Percentiles rank a stretch among this genome's conserved stretches.
phyloP scores from a whole-genome alignment of 2,329 filamentous ascomycete genomes.

The Colletotrichum chrysophilum region DNA sequence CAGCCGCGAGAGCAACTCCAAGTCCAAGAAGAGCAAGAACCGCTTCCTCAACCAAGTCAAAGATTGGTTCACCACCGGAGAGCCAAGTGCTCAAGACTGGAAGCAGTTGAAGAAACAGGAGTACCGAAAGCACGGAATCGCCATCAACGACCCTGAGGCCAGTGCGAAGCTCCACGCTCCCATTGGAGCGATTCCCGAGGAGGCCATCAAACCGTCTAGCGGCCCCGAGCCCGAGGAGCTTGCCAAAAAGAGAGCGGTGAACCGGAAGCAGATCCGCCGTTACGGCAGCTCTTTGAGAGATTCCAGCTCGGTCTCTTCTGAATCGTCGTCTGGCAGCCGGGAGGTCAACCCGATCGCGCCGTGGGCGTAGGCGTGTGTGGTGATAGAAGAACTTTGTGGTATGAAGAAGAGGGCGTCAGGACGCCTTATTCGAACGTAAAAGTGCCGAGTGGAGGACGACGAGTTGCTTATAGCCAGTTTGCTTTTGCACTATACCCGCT shows the following conservation, averaged over 20 bases:
- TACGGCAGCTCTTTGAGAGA: constrained; percentile 27
- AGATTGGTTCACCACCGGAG: constrained; percentile 52
- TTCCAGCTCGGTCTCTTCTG: constrained; percentile 39
- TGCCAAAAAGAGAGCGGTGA: constrained; percentile 36
- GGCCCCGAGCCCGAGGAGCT: constrained; percentile 53
- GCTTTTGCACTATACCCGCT: constrained; percentile 12
- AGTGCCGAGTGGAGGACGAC: neutral
- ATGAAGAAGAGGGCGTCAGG: neutral
- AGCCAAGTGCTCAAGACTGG: constrained; percentile 55
- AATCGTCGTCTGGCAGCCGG: constrained; percentile 37
- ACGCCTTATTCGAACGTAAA: neutral
- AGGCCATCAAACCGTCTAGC: constrained; percentile 50
- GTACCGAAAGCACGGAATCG: constrained; percentile 49
- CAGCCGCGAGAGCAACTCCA: constrained; percentile 25
- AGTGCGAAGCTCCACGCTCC: constrained; percentile 52
- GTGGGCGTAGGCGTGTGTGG: constrained; percentile 28
- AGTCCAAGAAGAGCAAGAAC: constrained; percentile 31
- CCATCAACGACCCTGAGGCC: constrained; percentile 46
- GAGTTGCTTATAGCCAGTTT: neutral
- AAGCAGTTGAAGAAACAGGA: constrained; percentile 49
- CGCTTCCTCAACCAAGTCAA: constrained; percentile 50
- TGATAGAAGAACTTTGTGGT: neutral
- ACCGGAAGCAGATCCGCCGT: constrained; percentile 33
- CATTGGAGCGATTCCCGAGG: constrained; percentile 47
- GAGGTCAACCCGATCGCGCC: constrained; percentile 35